These are phyloP conservation scores for Lathyrus aphaca DNA, from an alignment of 306 rosid genomes.

Conservation along the genomic window DNA sequence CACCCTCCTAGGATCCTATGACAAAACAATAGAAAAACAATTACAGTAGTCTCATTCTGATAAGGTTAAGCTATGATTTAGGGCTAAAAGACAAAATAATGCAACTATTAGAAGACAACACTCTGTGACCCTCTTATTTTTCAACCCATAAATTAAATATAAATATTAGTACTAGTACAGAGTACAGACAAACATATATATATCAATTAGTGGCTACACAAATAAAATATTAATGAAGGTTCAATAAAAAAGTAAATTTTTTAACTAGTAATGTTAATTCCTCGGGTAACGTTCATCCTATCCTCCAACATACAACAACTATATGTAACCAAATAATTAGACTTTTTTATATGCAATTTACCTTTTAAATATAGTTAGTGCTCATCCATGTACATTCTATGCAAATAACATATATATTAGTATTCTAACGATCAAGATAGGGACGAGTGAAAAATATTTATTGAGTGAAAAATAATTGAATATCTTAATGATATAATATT, in stretches of 20 bases:
- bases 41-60: conserved; percentile 39
- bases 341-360: neutral
- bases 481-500: no score
- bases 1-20: conserved; percentile 50
- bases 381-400: neutral
- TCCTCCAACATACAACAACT: neutral
- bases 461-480: no score
- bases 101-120: conserved; percentile 37
- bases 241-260: neutral
- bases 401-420: neutral
- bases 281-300: neutral
- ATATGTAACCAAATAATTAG: neutral
- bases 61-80: conserved; percentile 41
- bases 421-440: no score
- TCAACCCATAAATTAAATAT: conserved; percentile 37
- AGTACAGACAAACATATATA: conserved; percentile 8
- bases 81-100: conserved; percentile 43
- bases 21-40: conserved; percentile 36
- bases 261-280: neutral
- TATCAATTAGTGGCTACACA: conserved; percentile 41
- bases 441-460: no score
- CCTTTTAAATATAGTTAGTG: conserved; percentile 1
- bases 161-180: neutral
- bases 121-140: conserved; percentile 29
- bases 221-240: conserved; percentile 4